These are phyloP conservation scores for Meyerozyma athensensis DNA, from an alignment of 1,139 yeast genomes.

Conservation along the genomic window DNA sequence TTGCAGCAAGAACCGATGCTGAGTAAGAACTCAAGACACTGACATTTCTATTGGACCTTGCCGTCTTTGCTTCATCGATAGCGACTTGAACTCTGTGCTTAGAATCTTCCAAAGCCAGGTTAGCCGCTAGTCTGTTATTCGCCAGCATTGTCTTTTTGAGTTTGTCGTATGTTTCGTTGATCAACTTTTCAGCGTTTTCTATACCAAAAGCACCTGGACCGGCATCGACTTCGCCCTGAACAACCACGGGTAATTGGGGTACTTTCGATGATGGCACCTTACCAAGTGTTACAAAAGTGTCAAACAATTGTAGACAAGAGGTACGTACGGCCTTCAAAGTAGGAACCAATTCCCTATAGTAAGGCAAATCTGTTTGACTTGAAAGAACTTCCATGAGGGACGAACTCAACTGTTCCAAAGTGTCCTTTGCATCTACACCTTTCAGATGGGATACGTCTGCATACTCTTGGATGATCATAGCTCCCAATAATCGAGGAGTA, in stretches of 20 bases:
- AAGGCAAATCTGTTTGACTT: conserved; percentile 44
- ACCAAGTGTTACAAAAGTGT: conserved; percentile 72
- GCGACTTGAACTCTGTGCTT: conserved; percentile 63
- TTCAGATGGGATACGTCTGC: conserved; percentile 36
- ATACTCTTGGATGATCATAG: conserved; percentile 70
- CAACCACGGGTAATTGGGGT: conserved; percentile 83
- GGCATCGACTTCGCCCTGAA: conserved; percentile 91
- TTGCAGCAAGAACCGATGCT: conserved; percentile 60
- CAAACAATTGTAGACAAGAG: conserved; percentile 78
- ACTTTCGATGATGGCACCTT: conserved; percentile 69
- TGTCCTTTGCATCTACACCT: conserved; percentile 14
- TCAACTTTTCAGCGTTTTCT: conserved; percentile 68
- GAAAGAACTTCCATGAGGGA: conserved; percentile 35
- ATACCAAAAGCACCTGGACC: conserved; percentile 91
- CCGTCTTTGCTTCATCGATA: conserved; percentile 62
- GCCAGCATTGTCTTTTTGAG: conserved; percentile 64
- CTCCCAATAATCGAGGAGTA: conserved; percentile 71
- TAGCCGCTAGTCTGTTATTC: conserved; percentile 64
- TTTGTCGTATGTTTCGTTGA: conserved; percentile 62
- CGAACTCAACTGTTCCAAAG: conserved; percentile 20
- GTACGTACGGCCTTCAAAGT: conserved; percentile 80
- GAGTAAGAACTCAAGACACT: conserved; percentile 74
- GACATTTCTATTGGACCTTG: conserved; percentile 50
- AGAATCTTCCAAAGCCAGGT: conserved; percentile 77
- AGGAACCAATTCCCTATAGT: conserved; percentile 83